Evolutionary conservation across 352 stramenopile species (phyloP), one percentile per base, ranked within the genome.

Genomic region (Globisporangium carolinianum): DNA sequence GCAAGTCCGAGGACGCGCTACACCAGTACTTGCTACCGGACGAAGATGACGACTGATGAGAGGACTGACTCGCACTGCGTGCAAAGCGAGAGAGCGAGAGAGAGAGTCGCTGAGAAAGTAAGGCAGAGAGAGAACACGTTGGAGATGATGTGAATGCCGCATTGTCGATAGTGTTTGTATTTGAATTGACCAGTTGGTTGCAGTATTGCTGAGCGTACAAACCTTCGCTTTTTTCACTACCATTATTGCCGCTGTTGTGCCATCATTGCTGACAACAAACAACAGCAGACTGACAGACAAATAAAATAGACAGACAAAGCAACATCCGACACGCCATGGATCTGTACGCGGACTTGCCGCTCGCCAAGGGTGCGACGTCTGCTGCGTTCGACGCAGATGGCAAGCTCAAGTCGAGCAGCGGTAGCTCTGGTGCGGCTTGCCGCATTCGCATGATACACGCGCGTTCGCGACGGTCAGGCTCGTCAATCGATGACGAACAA

Each of bases 1-100:
- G 83, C 77, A 87, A 90, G 61, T 75, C 75, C 1, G 80, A 93
- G 59, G 76, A 89, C 50, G 76, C 73, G 50, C 76, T 93, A 66
- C 72, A 85, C 66, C 76, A 89, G 53, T 93, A 91, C 53, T 57
- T 93, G 60, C 66, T 90, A 7, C 76, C 80, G 3, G 83, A 91
- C 56, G 72, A 82, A 18, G 81, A 93, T 51, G 82, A 92, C 46
- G 68, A 75, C 24, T 73, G 39, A 47, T 9, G 15, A 6, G 49
- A 9, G 15, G 63, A 61, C 12, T 32, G 24, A 32, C 24, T 32
- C 24, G 24, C 2, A 32, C 24, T 32, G 24, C 2, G 24, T 32
- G 24, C 24, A 32, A 32, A n/a, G n/a, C 24, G 24, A 32, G 24
- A 32, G 24, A 24, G 14, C 35, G 1, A 18, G 7, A 24, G 14